Conservation (phyloP, 23 red algal genomes). For the Gracilaria caudata region DNA sequence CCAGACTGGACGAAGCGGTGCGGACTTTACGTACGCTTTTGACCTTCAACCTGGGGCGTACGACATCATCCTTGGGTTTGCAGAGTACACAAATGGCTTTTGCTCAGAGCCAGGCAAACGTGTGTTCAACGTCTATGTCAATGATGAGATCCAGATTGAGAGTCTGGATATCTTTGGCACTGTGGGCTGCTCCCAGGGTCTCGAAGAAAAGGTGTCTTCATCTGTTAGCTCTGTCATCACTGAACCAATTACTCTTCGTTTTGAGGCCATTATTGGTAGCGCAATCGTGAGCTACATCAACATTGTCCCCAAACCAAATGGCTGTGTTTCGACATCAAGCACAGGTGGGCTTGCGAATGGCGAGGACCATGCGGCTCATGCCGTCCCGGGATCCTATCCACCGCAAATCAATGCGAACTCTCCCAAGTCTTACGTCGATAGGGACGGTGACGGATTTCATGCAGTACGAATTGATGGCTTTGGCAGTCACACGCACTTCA, state of each 20-base stretch:
- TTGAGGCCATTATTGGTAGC: conserved; percentile 33
- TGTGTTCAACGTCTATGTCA: conserved; percentile 70
- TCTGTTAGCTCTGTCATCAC: conserved; percentile 41
- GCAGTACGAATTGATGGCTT: conserved; percentile 37
- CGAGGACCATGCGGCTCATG: conserved; percentile 70
- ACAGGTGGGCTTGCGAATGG: conserved; percentile 10
- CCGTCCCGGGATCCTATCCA: conserved; percentile 62
- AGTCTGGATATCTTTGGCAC: conserved; percentile 60
- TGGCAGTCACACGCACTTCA: conserved; percentile 73
- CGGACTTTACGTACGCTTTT: conserved; percentile 64
- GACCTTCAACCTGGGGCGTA: conserved; percentile 62
- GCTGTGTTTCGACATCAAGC: conserved; percentile 18
- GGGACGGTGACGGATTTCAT: conserved; percentile 54
- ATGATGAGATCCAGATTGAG: conserved; percentile 33
- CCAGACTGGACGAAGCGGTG: conserved; percentile 36
- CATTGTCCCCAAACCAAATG: background rate
- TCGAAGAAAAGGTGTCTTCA: conserved; percentile 15
- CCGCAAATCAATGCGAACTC: conserved; percentile 64
- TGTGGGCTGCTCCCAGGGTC: conserved; percentile 36
- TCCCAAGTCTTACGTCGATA: conserved; percentile 62
- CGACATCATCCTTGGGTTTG: conserved; percentile 53
- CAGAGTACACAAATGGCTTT: conserved; percentile 35
- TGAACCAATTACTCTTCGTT: conserved; percentile 28
- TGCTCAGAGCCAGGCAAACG: conserved; percentile 55
- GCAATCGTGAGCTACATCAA: conserved; percentile 41